These are phyloP conservation scores for Spathaspora sp. DNA, from an alignment of 1,139 yeast genomes.

Conservation along the genomic window DNA sequence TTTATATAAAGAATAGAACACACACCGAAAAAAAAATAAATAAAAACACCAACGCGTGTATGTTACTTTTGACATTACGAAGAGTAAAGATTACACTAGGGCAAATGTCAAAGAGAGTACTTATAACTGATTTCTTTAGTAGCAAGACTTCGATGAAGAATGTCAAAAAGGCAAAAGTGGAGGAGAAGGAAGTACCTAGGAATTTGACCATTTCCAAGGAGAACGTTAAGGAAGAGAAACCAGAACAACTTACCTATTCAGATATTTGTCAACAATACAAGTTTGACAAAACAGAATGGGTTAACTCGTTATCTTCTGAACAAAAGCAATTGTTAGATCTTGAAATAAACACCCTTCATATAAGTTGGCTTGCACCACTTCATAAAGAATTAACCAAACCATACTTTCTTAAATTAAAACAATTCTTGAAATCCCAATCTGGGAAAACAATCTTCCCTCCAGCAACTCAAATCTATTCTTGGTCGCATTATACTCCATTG, in stretches of 20 bases:
- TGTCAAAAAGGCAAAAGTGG: not conserved
- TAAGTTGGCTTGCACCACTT: slow-evolving; percentile 73
- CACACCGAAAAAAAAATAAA: not conserved
- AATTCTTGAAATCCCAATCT: slow-evolving; percentile 46
- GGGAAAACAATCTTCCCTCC: slow-evolving; percentile 73
- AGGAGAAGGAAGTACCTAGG: not conserved
- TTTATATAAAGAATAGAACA: not conserved
- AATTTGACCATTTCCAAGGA: not conserved
- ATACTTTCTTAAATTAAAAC: slow-evolving; percentile 74
- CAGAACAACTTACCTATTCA: slow-evolving; percentile 8
- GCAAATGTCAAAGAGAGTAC: slow-evolving; percentile 12
- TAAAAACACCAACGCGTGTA: not conserved
- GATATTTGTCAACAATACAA: slow-evolving; percentile 19
- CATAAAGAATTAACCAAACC: slow-evolving; percentile 79
- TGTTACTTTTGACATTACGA: not conserved
- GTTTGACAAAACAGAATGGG: slow-evolving; percentile 58
- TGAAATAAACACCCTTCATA: slow-evolving; percentile 71
- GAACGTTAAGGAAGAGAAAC: slow-evolving; percentile 7
- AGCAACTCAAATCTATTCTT: slow-evolving; percentile 73
- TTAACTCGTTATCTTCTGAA: slow-evolving; percentile 50
- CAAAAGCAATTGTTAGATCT: slow-evolving; percentile 56
- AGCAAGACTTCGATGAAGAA: slow-evolving; percentile 3
- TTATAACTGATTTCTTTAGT: slow-evolving; percentile 15
- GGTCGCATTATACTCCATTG: slow-evolving; percentile 88
- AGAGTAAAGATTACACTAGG: not conserved